Evolutionary conservation across 768 basidiomycete genomes (phyloP), one percentile per base, ranked within the genome.

Genomic region (Boletus rufocinnamomeus): DNA sequence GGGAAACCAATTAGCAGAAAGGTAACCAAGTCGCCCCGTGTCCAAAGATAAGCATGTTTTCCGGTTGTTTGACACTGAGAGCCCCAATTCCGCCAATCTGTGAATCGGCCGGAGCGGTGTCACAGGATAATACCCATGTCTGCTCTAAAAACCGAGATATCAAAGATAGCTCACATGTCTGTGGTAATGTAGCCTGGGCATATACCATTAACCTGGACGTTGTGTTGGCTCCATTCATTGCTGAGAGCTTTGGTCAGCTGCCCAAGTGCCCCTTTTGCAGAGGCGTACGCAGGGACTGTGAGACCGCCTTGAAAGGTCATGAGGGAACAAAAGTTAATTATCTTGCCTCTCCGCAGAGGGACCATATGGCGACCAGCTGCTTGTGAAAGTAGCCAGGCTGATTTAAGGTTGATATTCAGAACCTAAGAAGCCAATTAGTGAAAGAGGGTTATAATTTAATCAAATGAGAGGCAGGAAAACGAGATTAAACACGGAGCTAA

Each of bases 281-380:
- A 86, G 2, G 94, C 91, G 68, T 96, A 96, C 13, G 95, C 95
- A 21, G 94, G 93, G 41, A 96, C 82, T 16, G 85, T 88, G 52
- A 88, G 56, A 46, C 88, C 88, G 48, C 82, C 84, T 68, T 84
- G 76, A 61, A 76, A 80, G 32, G 76, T 79, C 52, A 82, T 62
- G 41, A 84, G 74, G 49, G 81, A 83, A 59, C 82, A 84, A 63
- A 88, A 79, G 70, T 87, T 87, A 71, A 89, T 86, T 66, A 88
- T 85, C 71, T 88, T 87, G 34, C 93, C 77, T 74, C 91, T 72
- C 72, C 78, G 79, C 65, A 76, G 84, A 54, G 80, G 85, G 13
- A 95, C 84, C 93, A 95, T 95, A 76, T 97, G 95, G 61, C 81
- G 78, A 14, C 92, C 94, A n/a, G 89, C 89, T 50, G 91, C 89